Conservation (phyloP, 208 protist genomes). For the Trypanosomatidae sp. region DNA sequence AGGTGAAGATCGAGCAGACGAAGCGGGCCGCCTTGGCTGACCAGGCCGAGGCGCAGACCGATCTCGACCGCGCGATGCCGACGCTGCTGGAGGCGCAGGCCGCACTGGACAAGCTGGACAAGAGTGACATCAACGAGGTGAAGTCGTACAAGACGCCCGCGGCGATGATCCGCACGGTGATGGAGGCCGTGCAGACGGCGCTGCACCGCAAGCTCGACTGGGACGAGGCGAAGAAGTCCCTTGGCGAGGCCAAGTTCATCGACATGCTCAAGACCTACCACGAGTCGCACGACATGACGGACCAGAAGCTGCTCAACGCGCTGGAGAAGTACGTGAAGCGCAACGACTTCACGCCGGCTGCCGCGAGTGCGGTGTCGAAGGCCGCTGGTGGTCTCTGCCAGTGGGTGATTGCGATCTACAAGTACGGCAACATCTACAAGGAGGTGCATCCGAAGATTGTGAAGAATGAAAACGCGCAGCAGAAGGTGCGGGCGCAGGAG, state of each 20-base stretch:
- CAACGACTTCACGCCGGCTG: constrained; percentile 92
- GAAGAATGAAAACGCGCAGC: constrained; percentile 94
- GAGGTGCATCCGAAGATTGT: constrained; percentile 97
- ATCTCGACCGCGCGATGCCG: constrained; percentile 96
- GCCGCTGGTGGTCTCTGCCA: constrained; percentile 96
- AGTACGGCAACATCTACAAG: constrained; percentile 96
- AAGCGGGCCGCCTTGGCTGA: constrained; percentile 88
- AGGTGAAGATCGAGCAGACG: constrained; percentile 95
- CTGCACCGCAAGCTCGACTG: constrained; percentile 93
- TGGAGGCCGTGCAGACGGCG: constrained; percentile 97
- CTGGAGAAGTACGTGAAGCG: constrained; percentile 95
- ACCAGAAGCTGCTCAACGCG: constrained; percentile 94
- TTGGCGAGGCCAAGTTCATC: constrained; percentile 96
- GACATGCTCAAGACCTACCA: constrained; percentile 95
- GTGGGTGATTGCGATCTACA: constrained; percentile 98
- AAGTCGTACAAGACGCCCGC: constrained; percentile 97
- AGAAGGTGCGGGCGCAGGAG: constrained; percentile 94
- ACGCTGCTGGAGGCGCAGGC: constrained; percentile 95
- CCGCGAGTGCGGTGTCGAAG: constrained; percentile 93
- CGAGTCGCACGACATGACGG: constrained; percentile 96
- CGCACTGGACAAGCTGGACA: constrained; percentile 96
- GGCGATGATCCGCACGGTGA: constrained; percentile 93
- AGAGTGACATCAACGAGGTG: constrained; percentile 98
- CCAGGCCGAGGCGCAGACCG: constrained; percentile 94
- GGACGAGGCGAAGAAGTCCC: constrained; percentile 97